Base-by-base conservation (phyloP, 495 filamentous ascomycete genomes). In the Penicillium atrosanguineum region DNA sequence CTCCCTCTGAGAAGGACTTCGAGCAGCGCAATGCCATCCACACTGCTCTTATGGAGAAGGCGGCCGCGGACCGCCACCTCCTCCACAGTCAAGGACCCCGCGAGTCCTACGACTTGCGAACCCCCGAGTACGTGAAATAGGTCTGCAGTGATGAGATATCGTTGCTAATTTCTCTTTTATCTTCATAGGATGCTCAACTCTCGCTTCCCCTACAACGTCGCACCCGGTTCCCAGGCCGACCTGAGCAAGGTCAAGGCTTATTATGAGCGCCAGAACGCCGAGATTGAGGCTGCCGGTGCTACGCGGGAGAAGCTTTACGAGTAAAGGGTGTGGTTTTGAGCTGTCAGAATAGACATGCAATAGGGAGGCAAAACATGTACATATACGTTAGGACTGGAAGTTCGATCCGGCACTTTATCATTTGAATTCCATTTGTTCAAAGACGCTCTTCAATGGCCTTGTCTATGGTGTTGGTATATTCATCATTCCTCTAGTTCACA, bases 41-140 rank as follows among this genome's bases (percentile, higher is more conserved):
- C 63, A 85, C 83, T 6, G 69, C 67, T 31, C 78, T 81, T 59
- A 66, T 89, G 46, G 87, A 90, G 75, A 84, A 85, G 70, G 88
- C 87, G 19, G 88, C 82, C 19, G 63, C 72, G 44, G 86, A 91
- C 67, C 74, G 82, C 61, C 81, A 84, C 59, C 64, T 91, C 60
- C 88, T 89, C 60, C 68, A 79, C 40, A 82, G 79, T 63, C 73
- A 80, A 51, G 70, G 60, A 28, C 70, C 70, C 48, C 71, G 62
- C 31, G 68, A 72, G 54, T 58, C 67, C 53, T 66, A 82, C 28
- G 75, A 80, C 9, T 64, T 91, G 73, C 81, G 67, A 65, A 84
- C 83, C 63, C 83, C 82, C 36, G 88, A 92, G 88, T 91, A 80
- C 62, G 86, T 79, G 49, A 43, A 49, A 34, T 31, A 25, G 31